A percentile compares a stretch with the other conserved stretches of the same genome.
Conservation (phyloP, 1,284 basidiomycete species). For the Schizopora paradoxa region DNA sequence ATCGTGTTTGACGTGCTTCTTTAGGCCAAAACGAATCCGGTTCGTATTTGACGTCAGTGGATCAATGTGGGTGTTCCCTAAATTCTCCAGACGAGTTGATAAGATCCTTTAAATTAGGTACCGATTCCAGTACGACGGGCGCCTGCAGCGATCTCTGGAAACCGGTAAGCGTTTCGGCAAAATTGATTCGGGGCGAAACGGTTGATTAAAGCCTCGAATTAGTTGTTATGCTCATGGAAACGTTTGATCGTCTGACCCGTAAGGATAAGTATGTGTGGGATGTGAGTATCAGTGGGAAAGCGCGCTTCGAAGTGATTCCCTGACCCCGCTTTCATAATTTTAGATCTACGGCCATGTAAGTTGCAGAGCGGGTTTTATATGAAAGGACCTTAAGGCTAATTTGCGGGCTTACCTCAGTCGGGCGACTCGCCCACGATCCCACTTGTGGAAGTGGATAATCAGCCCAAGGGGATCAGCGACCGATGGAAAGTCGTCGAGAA, state of each 20-base stretch:
- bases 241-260: constrained; percentile 51
- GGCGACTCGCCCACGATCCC: constrained; percentile 55
- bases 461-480: constrained; percentile 45
- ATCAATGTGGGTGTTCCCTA: constrained; percentile 47
- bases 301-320: background rate
- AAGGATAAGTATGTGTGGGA: constrained; percentile 72
- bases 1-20: constrained; percentile 1
- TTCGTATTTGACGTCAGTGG: constrained; percentile 68
- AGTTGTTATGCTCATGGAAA: constrained; percentile 70
- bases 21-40: constrained; percentile 57
- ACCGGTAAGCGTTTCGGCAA: constrained; percentile 39
- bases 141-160: constrained; percentile 55
- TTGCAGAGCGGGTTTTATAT: constrained; percentile 3
- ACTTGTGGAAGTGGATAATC: constrained; percentile 43
- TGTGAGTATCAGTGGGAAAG: constrained; percentile 35
- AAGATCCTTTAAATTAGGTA: constrained; percentile 38
- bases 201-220: constrained; percentile 1
- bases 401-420: constrained; percentile 36
- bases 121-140: constrained; percentile 66
- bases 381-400: constrained; percentile 1
- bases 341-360: constrained; percentile 63
- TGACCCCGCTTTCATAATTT: constrained; percentile 1
- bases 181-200: background rate
- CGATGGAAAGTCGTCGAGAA: constrained; percentile 64
- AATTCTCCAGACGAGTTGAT: background rate